These are phyloP conservation scores for Neurospora cerealis DNA, from an alignment of 495 filamentous ascomycete genomes.

Conservation along the genomic window DNA sequence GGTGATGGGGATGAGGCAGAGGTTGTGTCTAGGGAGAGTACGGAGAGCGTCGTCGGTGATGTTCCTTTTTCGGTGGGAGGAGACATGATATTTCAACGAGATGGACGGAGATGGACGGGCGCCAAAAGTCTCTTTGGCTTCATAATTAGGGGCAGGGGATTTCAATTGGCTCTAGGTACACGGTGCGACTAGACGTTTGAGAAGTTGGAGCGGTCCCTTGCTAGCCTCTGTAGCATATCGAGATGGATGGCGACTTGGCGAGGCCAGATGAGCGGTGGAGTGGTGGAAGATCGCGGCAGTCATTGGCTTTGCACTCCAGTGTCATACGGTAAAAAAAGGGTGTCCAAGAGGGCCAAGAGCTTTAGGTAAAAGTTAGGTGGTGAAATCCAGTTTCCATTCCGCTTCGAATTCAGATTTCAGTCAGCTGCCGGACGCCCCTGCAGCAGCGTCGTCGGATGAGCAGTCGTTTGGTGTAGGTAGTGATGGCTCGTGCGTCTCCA, in stretches of 20 bases:
- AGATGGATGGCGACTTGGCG: neutral
- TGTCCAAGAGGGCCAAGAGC: neutral
- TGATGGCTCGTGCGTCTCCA: neutral
- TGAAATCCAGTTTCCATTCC: neutral
- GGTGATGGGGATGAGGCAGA: neutral
- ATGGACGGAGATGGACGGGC: neutral
- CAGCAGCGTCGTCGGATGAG: neutral
- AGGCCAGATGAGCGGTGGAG: conserved; percentile 13
- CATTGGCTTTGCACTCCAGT: neutral
- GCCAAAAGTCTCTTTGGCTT: neutral
- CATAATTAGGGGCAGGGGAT: neutral
- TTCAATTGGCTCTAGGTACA: neutral
- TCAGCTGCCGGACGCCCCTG: neutral
- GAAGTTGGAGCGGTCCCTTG: neutral
- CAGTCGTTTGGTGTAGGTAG: neutral
- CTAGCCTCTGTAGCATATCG: neutral
- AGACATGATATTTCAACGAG: neutral
- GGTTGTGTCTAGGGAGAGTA: neutral
- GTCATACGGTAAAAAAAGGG: neutral
- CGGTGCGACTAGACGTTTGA: neutral
- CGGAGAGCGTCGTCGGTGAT: neutral
- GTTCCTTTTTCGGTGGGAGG: neutral
- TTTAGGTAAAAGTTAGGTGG: neutral
- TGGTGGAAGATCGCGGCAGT: neutral
- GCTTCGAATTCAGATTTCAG: neutral